phyloP scores from a whole-genome alignment of 192 early-diverging fungal species.

The Spinellus fusiger region DNA sequence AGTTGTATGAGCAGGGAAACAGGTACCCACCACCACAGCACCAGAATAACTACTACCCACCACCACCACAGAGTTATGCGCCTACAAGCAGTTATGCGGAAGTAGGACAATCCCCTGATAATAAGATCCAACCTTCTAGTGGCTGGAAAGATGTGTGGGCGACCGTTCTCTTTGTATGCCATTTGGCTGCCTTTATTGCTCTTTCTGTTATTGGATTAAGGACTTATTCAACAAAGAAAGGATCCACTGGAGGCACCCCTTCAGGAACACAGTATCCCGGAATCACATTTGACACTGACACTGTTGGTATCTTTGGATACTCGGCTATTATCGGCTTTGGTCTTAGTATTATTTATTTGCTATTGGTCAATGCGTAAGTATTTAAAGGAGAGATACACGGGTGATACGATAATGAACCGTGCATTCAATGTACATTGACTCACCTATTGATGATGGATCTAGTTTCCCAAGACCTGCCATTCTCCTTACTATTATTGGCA shows the following conservation, averaged over 20 bases:
- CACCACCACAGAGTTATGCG: too few species aligned
- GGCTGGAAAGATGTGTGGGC: conserved; percentile 68
- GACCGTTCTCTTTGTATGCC: conserved; percentile 46
- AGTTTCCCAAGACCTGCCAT: conserved; percentile 32
- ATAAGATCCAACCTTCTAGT: conserved; percentile 11
- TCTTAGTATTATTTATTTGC: conserved; percentile 38
- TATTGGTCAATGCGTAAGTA: conserved; percentile 33
- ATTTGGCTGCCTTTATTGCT: conserved; percentile 50
- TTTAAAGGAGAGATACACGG: too few species aligned
- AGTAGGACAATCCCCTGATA: too few species aligned
- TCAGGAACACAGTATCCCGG: conserved; percentile 26
- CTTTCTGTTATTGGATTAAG: conserved; percentile 42
- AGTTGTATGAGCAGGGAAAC: too few species aligned
- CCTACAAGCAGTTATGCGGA: too few species aligned
- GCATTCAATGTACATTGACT: not conserved
- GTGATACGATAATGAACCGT: too few species aligned
- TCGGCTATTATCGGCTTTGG: conserved; percentile 33
- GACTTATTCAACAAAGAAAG: conserved; percentile 17
- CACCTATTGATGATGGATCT: too few species aligned
- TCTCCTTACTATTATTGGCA: conserved; percentile 34
- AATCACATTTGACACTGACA: conserved; percentile 30
- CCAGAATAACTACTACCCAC: too few species aligned
- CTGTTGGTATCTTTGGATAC: conserved; percentile 30
- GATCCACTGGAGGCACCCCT: conserved; percentile 15
- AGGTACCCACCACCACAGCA: too few species aligned